Evolutionary conservation across 108 stramenopile species (phyloP).

Genomic region (Mayamaea pseudoterrestris): DNA sequence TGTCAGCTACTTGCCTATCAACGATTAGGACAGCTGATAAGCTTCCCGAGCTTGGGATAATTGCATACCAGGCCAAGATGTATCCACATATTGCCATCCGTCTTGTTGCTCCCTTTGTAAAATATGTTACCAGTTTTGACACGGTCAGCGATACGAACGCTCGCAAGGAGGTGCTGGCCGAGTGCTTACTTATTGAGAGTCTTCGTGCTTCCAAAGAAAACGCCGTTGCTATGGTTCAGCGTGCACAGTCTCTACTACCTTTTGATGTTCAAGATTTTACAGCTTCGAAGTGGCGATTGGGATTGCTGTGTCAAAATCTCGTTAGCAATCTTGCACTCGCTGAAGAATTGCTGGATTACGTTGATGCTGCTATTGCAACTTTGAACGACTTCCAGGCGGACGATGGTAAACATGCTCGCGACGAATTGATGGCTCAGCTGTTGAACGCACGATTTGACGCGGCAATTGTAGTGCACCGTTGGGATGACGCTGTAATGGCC

Average conservation of each 20-base stretch:
- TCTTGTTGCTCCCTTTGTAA: no score
- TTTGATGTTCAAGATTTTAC: conserved; percentile 3
- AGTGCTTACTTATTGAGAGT: conserved; percentile 36
- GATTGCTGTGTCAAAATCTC: conserved; percentile 14
- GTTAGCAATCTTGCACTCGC: not conserved
- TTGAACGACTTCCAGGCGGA: conserved; percentile 4
- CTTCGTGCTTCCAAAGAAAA: not conserved
- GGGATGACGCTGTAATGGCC: conserved; percentile 16
- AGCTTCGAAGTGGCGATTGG: conserved; percentile 5
- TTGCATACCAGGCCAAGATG: no score
- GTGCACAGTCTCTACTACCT: not conserved
- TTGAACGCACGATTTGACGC: not conserved
- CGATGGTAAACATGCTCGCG: not conserved
- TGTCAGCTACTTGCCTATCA: no score
- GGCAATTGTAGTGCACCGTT: not conserved
- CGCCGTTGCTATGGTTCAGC: not conserved
- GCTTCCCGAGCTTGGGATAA: no score
- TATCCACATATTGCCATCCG: no score
- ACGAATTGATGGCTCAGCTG: not conserved
- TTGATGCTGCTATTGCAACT: conserved; percentile 14
- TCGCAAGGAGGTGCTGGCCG: conserved; percentile 34
- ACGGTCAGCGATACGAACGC: no score
- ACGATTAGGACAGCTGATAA: no score
- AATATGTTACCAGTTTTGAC: no score
- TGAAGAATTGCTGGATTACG: conserved; percentile 10